Percentiles rank a stretch among this genome's conserved stretches.
Conservation (phyloP, 345 rosid species). For the Citrus medica region DNA sequence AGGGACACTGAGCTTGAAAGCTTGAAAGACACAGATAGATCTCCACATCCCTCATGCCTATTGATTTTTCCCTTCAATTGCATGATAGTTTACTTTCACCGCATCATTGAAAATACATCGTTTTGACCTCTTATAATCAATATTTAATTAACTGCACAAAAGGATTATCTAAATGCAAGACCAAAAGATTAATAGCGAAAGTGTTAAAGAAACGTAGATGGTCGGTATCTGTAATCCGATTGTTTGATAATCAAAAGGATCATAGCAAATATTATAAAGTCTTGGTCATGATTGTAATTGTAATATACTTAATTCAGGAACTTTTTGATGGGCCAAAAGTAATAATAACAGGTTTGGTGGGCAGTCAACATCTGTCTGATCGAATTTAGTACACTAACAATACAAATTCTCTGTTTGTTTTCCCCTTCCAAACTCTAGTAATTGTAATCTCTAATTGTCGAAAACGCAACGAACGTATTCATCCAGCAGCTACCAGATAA, state of each 20-base stretch:
- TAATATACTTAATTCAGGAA: conserved; percentile 3
- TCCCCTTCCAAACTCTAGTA: no score
- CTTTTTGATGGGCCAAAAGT: neutral
- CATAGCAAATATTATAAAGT: conserved; percentile 12
- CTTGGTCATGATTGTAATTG: conserved; percentile 15
- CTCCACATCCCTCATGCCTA: neutral
- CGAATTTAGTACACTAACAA: neutral
- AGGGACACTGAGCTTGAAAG: conserved; percentile 6
- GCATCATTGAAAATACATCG: neutral
- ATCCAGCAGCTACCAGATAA: no score
- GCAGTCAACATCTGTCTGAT: conserved; percentile 21
- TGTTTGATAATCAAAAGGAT: neutral
- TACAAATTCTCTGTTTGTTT: no score
- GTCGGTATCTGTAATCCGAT: neutral
- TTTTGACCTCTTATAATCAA: neutral
- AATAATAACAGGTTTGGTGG: conserved; percentile 20
- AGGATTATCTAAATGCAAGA: neutral
- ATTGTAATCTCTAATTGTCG: no score
- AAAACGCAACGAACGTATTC: no score
- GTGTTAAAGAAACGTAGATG: neutral
- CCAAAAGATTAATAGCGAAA: neutral
- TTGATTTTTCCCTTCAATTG: neutral
- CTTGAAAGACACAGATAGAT: neutral
- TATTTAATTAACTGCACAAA: neutral
- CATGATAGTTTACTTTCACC: neutral